A percentile compares a stretch with the other conserved stretches of the same genome.
Conservation (phyloP, 768 basidiomycete species). For the Galerina marginata region DNA sequence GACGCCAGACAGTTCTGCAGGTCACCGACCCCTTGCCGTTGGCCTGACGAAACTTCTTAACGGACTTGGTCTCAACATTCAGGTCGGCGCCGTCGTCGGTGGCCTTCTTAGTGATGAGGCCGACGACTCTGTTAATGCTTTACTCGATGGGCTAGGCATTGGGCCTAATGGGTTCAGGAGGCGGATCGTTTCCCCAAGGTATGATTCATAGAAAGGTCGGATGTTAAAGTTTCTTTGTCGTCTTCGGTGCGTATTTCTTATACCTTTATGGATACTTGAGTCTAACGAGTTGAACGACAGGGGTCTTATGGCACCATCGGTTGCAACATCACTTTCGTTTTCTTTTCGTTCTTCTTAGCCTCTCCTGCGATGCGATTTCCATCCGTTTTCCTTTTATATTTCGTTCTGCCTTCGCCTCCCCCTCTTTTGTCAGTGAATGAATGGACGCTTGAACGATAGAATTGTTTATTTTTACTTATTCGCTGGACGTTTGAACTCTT, state of each 20-base stretch:
- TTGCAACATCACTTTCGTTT: not conserved
- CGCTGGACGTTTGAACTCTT: not conserved
- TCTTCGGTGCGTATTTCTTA: not conserved
- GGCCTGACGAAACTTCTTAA: constrained; percentile 21
- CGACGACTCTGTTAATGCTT: constrained; percentile 13
- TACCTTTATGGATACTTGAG: too few species aligned
- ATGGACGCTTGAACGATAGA: not conserved
- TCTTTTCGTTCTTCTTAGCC: constrained; percentile 8
- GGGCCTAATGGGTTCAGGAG: constrained; percentile 16
- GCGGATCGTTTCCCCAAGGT: not conserved
- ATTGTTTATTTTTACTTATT: not conserved
- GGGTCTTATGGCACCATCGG: too few species aligned
- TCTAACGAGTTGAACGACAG: too few species aligned
- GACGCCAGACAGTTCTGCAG: not conserved
- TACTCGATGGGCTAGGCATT: constrained; percentile 16
- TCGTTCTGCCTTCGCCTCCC: not conserved
- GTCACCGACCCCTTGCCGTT: constrained; percentile 15
- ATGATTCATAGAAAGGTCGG: not conserved
- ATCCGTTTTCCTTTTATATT: constrained; percentile 5
- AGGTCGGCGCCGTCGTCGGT: constrained; percentile 18
- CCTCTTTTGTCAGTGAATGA: not conserved
- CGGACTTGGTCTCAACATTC: constrained; percentile 18
- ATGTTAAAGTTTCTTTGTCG: not conserved
- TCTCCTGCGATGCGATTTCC: constrained; percentile 2
- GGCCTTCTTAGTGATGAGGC: constrained; percentile 13